Conservation (phyloP, 805 yeast genomes). For the Saccharomyces kudriavzevii region DNA sequence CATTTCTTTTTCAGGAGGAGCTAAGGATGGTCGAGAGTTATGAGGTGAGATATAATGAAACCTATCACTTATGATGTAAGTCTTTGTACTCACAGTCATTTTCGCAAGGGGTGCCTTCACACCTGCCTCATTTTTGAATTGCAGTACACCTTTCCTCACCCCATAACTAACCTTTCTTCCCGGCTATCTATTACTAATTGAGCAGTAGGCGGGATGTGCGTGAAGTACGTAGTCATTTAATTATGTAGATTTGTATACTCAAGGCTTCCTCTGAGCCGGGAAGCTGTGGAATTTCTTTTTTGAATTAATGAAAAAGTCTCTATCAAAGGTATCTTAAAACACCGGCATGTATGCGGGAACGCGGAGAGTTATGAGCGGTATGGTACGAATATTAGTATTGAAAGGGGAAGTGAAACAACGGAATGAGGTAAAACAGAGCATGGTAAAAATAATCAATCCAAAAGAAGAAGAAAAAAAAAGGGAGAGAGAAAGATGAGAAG, state of each 20-base stretch:
- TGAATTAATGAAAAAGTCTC: background rate
- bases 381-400: background rate
- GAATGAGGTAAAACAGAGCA: slow-evolving; percentile 1
- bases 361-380: background rate
- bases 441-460: slow-evolving; percentile 7
- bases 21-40: background rate
- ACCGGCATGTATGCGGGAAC: too few relatives aligned
- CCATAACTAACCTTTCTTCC: too few relatives aligned
- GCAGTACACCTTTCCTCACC: too few relatives aligned
- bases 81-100: background rate
- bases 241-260: background rate
- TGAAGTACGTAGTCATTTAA: background rate
- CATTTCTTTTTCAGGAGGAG: background rate
- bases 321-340: background rate
- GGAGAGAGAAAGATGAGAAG: slow-evolving; percentile 6
- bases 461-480: slow-evolving; percentile 6
- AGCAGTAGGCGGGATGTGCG: background rate
- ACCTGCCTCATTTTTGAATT: background rate
- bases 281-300: too few relatives aligned
- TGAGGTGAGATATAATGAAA: background rate
- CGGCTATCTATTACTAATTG: too few relatives aligned
- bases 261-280: background rate
- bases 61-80: background rate
- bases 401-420: background rate
- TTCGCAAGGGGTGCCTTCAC: background rate